Base-by-base conservation (phyloP, 2,329 filamentous ascomycete species). In the Scopulariopsis brevicaulis region DNA sequence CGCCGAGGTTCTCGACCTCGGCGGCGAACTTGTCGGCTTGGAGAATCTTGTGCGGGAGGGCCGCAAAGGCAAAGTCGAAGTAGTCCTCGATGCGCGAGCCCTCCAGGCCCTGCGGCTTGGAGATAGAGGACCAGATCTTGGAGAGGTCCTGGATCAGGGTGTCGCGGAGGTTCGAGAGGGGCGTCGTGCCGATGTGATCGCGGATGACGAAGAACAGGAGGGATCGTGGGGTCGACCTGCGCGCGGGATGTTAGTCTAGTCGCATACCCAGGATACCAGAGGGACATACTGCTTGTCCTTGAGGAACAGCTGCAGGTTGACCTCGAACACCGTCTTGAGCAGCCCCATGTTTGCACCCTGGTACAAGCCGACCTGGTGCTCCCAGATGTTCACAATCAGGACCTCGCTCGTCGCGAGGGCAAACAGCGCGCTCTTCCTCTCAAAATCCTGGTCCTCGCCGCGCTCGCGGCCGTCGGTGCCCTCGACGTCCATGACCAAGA, bases 331-430 rank as follows among this genome's bases (percentile, higher is more conserved):
- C 0, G 95, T 99, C 81, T 99, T 99, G 67, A 99, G 78, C 66
- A 99, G 74, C 10, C 94, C 94, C 94, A 99, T 99, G 72, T 99
- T 99, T 65, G 94, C 94, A 59, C 94, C 94, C 74, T 99, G 93
- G 70, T 99, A 99, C 71, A 99, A 73, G 54, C 94, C 94, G 61
- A 99, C 94, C 73, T 99, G 94, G 72, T 96, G 93, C 74, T 99
- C 94, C 94, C 94, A 99, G 64, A 99, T 96, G 70, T 99, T 99
- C 72, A 99, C 88, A 68, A 99, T 95, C 65, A 99, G 80, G 56
- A 99, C 93, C 76, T 99, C 94, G 70, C 93, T 97, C 20, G 94
- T 99, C 55, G 94, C 94, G 66, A 99, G 81, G 56, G 94, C 94
- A 74, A 99, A 99, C 22, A 99, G 81, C 25, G 94, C 94, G 71